Percentiles rank a stretch among this genome's conserved stretches.
Conservation (phyloP, 148 eudicot genomes). For the Chenopodium suecicum region DNA sequence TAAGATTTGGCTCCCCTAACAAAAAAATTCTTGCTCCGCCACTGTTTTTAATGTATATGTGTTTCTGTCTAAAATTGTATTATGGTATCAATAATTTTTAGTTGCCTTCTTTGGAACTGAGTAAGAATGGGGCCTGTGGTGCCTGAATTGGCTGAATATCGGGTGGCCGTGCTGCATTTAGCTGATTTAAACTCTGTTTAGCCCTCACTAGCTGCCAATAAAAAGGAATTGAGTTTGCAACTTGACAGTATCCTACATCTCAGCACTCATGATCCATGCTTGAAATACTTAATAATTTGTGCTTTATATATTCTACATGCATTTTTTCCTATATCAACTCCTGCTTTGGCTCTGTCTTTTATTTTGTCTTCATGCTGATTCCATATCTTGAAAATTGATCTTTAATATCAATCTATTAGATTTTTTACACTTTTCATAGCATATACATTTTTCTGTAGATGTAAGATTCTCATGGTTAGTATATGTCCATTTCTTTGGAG, state of each 20-base stretch:
- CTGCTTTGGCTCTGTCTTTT: background rate
- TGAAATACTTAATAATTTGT: background rate
- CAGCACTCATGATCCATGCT: background rate
- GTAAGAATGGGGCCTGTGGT: background rate
- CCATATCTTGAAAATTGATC: background rate
- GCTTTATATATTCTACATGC: background rate
- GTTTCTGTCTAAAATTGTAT: background rate
- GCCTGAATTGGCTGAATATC: background rate
- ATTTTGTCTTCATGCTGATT: background rate
- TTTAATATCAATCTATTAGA: background rate
- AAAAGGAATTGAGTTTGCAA: background rate
- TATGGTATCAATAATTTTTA: background rate
- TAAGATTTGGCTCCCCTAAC: too few relatives aligned
- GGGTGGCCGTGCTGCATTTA: constrained; percentile 1
- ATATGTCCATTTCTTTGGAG: background rate
- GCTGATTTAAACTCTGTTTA: background rate
- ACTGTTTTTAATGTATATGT: too few relatives aligned
- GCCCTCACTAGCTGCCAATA: background rate
- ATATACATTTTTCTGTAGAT: background rate
- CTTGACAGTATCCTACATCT: background rate
- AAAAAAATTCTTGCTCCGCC: too few relatives aligned
- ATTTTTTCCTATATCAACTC: background rate
- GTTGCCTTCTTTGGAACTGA: background rate
- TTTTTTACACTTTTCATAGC: background rate
- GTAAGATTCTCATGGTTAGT: background rate